Percentiles rank a stretch among this genome's conserved stretches.
phyloP scores from a whole-genome alignment of 2,329 filamentous ascomycete genomes.

The Geoglossum cookeanum region DNA sequence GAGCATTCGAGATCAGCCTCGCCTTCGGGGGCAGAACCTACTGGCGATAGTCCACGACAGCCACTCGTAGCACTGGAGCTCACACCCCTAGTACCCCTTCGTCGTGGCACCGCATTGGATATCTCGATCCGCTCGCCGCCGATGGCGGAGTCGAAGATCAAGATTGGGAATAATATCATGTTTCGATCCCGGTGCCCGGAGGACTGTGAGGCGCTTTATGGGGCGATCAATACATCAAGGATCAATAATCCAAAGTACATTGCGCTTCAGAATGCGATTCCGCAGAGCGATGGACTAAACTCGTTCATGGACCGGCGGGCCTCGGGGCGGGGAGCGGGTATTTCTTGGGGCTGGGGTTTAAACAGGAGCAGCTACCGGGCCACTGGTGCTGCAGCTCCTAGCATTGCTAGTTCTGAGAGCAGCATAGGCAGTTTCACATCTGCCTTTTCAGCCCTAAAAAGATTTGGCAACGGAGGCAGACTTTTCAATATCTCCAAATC shows the following conservation, averaged over 20 bases:
- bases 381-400: slow-evolving; percentile 19
- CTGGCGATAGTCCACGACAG: slow-evolving; percentile 16
- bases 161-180: slow-evolving; percentile 54
- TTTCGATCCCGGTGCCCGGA: slow-evolving; percentile 61
- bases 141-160: slow-evolving; percentile 50
- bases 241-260: slow-evolving; percentile 88
- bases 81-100: slow-evolving; percentile 75
- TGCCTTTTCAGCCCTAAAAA: slow-evolving; percentile 58
- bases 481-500: slow-evolving; percentile 72
- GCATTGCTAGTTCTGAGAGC: slow-evolving; percentile 48
- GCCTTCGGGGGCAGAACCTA: slow-evolving; percentile 20
- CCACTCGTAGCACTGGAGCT: slow-evolving; percentile 59
- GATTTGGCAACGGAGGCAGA: slow-evolving; percentile 52
- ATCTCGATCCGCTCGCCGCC: slow-evolving; percentile 85
- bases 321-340: slow-evolving; percentile 20
- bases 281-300: slow-evolving; percentile 30
- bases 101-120: slow-evolving; percentile 80
- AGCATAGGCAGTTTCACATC: slow-evolving; percentile 59
- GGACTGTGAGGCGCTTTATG: slow-evolving; percentile 69
- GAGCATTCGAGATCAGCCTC: slow-evolving; percentile 24
- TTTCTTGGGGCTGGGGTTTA: slow-evolving; percentile 30
- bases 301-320: slow-evolving; percentile 33
- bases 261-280: slow-evolving; percentile 52
- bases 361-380: slow-evolving; percentile 31
- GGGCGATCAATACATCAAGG: slow-evolving; percentile 69